Conservation (phyloP, 208 protist genomes). For the Herpetomonas samuelpessoai region DNA sequence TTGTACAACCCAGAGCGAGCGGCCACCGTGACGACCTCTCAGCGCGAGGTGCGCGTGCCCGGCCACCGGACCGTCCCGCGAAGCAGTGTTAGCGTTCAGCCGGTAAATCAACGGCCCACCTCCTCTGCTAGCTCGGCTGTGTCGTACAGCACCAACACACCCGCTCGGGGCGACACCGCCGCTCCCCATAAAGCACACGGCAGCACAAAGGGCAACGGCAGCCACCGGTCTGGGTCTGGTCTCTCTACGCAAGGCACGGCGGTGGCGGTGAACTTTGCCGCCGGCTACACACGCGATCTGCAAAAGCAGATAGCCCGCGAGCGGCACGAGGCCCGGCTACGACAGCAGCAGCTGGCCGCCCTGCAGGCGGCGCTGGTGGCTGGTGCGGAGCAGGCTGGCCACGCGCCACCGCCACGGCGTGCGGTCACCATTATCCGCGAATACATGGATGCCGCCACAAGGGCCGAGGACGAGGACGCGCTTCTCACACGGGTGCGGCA, state of each 20-base stretch:
- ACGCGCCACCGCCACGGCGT: neutral
- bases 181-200: neutral
- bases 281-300: neutral
- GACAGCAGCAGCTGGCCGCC: neutral
- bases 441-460: neutral
- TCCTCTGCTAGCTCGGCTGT: too few relatives aligned
- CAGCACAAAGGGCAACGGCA: neutral
- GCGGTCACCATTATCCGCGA: neutral
- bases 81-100: too few relatives aligned
- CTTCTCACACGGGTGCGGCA: neutral
- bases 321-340: too few relatives aligned
- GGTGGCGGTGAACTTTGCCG: conserved; percentile 21
- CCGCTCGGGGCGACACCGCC: too few relatives aligned
- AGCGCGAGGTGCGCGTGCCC: neutral
- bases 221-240: neutral
- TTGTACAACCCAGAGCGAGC: too few relatives aligned
- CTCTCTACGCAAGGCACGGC: conserved; percentile 23
- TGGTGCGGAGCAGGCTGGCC: too few relatives aligned
- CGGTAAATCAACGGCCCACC: neutral
- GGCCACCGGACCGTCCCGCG: neutral
- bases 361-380: too few relatives aligned
- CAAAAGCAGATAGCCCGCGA: neutral
- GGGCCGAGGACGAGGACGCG: neutral
- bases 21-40: too few relatives aligned
- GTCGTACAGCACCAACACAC: too few relatives aligned